Base-by-base conservation (phyloP, 306 rosid genomes). In the Myrica gale region DNA sequence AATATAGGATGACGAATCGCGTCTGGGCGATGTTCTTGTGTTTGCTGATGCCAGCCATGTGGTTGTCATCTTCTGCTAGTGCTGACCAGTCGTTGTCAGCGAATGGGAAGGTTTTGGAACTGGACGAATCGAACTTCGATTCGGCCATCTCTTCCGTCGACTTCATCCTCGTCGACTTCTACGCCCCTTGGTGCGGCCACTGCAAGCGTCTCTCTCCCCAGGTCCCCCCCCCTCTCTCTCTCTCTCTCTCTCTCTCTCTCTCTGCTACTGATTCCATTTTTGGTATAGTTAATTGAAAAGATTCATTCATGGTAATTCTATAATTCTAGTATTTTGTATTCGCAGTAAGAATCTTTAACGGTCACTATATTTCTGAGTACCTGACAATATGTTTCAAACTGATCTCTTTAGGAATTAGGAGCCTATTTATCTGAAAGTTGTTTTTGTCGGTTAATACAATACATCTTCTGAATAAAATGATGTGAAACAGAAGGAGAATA, bases 131-230 rank as follows among this genome's bases (percentile, higher is more conserved):
- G 75, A 95, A 88, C 70, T 89, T 95, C 81, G 99, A 95, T 71
- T 82, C 88, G 65, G 96, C 89, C 66, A 90, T 95, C 60, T 86
- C 97, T 0, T 56, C 96, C 50, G 88, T 92, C 78, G 98, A 92
- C 79, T 86, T 75, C 73, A 83, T 95, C 75, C 75, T 95, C 78
- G 93, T 95, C 67, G 99, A 95, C 60, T 95, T 95, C 80, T 89
- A 92, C 80, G 99, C 98, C 58, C 99, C 99, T 8, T 95, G 97
- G 99, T 95, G 99, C 70, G 96, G 93, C 71, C 99, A 95, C 90
- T 92, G 99, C 96, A 95, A 92, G 83, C 96, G 98, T 75, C 99
- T 95, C 71, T 79, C 96, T 80, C 99, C 97, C 23, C 97, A 92
- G 97, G 97, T 95, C 69, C 7, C 67, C 48, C 63, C 56, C 58